phyloP scores from a whole-genome alignment of 2,329 filamentous ascomycete species.

The Scedosporium aurantiacum region DNA sequence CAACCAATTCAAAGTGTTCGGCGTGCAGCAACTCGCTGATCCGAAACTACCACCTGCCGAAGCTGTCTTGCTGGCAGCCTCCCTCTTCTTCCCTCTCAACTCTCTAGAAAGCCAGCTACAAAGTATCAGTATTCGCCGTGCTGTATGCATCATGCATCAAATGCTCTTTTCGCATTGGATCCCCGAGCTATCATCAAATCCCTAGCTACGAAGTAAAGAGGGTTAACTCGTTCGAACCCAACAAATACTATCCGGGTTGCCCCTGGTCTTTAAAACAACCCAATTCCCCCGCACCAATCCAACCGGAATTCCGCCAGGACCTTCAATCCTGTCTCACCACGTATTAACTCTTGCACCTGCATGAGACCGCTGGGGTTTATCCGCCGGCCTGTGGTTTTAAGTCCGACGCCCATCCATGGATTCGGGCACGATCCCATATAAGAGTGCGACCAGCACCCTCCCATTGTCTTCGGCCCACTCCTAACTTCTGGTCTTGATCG shows the following conservation, averaged over 20 bases:
- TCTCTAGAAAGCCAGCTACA: no score
- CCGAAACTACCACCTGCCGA: neutral
- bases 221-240: no score
- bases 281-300: neutral
- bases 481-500: neutral
- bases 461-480: neutral
- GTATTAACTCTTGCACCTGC: neutral
- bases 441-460: neutral
- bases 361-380: neutral
- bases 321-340: neutral
- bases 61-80: neutral
- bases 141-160: no score
- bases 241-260: no score
- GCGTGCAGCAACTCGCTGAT: neutral
- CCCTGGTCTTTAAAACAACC: neutral
- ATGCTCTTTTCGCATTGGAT: no score
- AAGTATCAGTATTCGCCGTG: no score
- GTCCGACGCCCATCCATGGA: neutral
- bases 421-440: neutral
- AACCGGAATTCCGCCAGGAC: neutral
- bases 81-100: neutral
- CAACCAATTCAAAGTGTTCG: neutral
- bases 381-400: neutral
- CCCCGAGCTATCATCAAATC: no score
- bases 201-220: no score